Evolutionary conservation across 2,329 filamentous ascomycete species (phyloP), one percentile per base, ranked within the genome.

Genomic region (Trichoderma arundinaceum): DNA sequence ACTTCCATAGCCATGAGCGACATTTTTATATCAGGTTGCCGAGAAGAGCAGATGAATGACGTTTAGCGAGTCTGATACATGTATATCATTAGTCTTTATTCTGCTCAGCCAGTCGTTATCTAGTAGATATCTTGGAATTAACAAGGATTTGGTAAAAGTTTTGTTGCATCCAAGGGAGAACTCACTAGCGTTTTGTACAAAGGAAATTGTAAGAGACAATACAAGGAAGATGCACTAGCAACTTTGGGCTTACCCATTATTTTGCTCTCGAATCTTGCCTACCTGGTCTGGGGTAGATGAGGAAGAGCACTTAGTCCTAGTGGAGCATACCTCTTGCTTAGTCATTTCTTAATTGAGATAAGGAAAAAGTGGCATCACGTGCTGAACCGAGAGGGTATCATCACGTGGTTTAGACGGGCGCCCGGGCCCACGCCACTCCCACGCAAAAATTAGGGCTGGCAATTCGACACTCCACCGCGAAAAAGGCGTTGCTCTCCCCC

Each of bases 381-480:
- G 64, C 38, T 3, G 6, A 44, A 17, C 7, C 32, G 51, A 58
- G 46, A 73, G 72, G 71, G 72, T 71, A 70, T n/a, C 9, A 46
- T 74, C 76, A 78, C 76, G 69, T 78, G 76, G 75, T 61, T 63
- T 44, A 64, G 65, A 48, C 69, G 67, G 68, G 66, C 67, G 60
- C 67, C 66, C 67, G 66, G 66, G 69, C 69, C 69, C 65, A 52
- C 71, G 68, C 65, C 65, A 69, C 65, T 67, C 66, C 57, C 66
- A 66, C 66, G 64, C 63, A 60, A 65, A 70, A 72, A 73, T 77
- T 79, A 79, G 77, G 77, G 77, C 76, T 79, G 71, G 61, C 72
- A 72, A 70, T 65, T 68, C 67, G 69, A 71, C 73, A 77, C 73
- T 77, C 76, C 75, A 77, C 75, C 74, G 74, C 74, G 75, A 77